Evolutionary conservation across 2,329 filamentous ascomycete genomes (phyloP), one percentile per base, ranked within the genome.

Genomic region (Chalaropsis thielavioides): DNA sequence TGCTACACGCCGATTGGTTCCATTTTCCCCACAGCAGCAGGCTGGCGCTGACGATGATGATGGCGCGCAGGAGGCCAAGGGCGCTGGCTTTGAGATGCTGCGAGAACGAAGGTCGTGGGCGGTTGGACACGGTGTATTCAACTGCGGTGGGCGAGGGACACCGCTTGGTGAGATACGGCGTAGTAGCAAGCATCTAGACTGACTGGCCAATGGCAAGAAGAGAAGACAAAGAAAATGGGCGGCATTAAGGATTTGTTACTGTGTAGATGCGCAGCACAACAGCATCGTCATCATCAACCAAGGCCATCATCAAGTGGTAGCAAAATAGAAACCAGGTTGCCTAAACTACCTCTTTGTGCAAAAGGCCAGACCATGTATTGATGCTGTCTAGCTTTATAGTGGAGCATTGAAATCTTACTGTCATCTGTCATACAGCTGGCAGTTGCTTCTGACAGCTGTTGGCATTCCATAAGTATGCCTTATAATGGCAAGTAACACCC

Each of bases 41-140:
- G 17, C 82, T 69, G 41, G 75, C 72, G 65, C 81, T 72, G 68
- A 78, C 69, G 66, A 75, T 67, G 49, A 80, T 69, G 22, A 75
- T 68, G 38, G 81, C 66, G 41, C 80, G 78, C 40, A 77, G 62
- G 65, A 78, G 69, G 67, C 79, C 71, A 44, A 81, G 74, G 56
- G 79, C 68, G 56, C 73, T 67, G 62, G 80, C 74, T 22, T 81
- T 72, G 41, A 80, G 68, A 49, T 77, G 80, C 6, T 81, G 75
- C 1, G 79, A 70, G 17, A 81, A 67, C 0, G 80, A 81, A 3
- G 76, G 72, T 0, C 77, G 75, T 0, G 88, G 84, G 56, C 85
- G 83, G 66, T 92, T 96, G 43, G 92, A 94, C 65, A 96, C 89
- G 38, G 88, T 95, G 80, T 92, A 97, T 69, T 89, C 88, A 73